Evolutionary conservation across 1,139 yeast species (phyloP), one percentile per base, ranked within the genome.

Genomic region (Geotrichum restrictum): DNA sequence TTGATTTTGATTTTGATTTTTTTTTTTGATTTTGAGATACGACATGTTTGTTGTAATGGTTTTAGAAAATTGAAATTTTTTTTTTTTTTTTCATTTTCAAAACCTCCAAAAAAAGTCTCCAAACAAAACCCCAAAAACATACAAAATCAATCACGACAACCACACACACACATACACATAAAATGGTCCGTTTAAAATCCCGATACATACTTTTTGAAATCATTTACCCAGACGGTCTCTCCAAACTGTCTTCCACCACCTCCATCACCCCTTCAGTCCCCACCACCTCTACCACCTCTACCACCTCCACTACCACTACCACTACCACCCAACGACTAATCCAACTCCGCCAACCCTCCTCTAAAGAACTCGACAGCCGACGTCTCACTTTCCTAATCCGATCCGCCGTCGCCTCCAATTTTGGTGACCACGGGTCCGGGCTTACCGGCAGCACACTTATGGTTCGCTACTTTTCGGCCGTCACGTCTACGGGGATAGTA

Each of bases 181-280:
- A 6, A 39, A 89, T 91, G 98, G 98, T 91, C 22, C 78, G 98
- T 63, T 74, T 89, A 45, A 91, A 91, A 67, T 84, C 89, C 32
- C 73, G 98, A 59, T 91, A 91, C 64, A 75, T 91, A 22, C 74
- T 89, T 8, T 88, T 91, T 65, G 96, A 89, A 59, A 70, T 91
- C 1, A 68, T 87, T 13, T 82, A 82, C 58, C 95, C 96, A 0
- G 63, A 60, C 1, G 56, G 53, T 2, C 42, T 60, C 6, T 48
- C 53, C 31, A 52, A 34, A 3, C 22, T 31, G n/a, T 70, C 46
- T 69, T 71, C 37, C 71, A 82, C 1, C 61, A 78, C 27, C 16
- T 3, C 19, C 14, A 11, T 6, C 13, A 18, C 36, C n/a, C 21
- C 34, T 5, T 19, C 10, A 10, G 16, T 10, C 34, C 8, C 33